Percentiles rank a stretch among this genome's conserved stretches.
Conservation (phyloP, 768 basidiomycete genomes). For the Auricularia auricula-judae region DNA sequence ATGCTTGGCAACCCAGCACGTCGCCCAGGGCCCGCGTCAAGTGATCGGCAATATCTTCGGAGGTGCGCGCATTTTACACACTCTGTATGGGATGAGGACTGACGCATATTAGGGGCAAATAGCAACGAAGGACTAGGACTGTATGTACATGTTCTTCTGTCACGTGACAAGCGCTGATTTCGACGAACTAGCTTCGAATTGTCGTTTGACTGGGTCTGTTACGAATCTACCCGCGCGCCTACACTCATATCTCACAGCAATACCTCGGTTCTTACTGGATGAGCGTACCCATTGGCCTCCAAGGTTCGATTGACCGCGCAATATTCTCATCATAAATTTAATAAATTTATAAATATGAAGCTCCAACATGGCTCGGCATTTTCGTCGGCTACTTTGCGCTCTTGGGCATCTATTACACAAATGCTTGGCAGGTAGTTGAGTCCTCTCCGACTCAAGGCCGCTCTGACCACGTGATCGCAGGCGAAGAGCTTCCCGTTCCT, state of each 20-base stretch:
- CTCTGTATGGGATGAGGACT: too few species aligned
- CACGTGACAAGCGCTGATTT: constrained; percentile 34
- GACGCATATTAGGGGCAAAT: constrained; percentile 15
- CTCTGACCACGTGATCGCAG: background rate
- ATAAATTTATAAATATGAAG: background rate
- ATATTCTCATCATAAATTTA: too few species aligned
- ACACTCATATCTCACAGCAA: background rate
- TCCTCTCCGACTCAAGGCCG: background rate
- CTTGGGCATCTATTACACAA: constrained; percentile 50
- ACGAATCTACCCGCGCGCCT: background rate
- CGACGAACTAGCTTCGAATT: constrained; percentile 24
- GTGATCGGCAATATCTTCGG: constrained; percentile 52
- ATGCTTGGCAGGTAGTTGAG: constrained; percentile 37
- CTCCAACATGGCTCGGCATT: constrained; percentile 35
- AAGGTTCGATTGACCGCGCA: constrained; percentile 24
- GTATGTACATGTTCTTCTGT: constrained; percentile 43
- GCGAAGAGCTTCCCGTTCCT: constrained; percentile 45
- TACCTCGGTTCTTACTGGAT: constrained; percentile 14
- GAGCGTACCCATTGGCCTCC: constrained; percentile 44
- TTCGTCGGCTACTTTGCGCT: constrained; percentile 41
- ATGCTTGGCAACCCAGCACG: constrained; percentile 39
- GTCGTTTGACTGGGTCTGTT: constrained; percentile 43
- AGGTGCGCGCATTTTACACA: constrained; percentile 20
- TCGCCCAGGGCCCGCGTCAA: constrained; percentile 38
- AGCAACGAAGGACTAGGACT: constrained; percentile 62